These are phyloP conservation scores for Raphanus hybrid DNA, from an alignment of 441 rosid genomes.

Conservation along the genomic window DNA sequence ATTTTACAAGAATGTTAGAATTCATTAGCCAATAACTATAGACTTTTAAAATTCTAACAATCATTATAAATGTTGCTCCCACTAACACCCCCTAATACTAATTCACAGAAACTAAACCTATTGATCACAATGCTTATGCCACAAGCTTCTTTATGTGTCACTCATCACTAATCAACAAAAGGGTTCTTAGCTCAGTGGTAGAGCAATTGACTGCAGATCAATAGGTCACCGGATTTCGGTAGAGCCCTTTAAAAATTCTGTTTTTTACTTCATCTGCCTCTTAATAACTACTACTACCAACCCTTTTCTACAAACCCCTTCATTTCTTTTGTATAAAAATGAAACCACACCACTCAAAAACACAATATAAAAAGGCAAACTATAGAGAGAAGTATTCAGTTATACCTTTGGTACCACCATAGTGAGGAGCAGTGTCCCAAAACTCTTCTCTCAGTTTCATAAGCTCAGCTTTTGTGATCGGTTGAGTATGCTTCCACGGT, in stretches of 20 bases:
- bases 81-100: too few species aligned
- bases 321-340: constrained; percentile 3
- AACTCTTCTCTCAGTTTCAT: constrained; percentile 87
- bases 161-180: background rate
- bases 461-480: constrained; percentile 77
- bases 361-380: constrained; percentile 8
- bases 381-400: background rate
- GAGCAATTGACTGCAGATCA: constrained; percentile 97
- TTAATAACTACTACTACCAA: background rate
- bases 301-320: too few species aligned
- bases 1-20: too few species aligned
- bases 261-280: background rate
- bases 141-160: background rate
- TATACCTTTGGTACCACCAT: constrained; percentile 86
- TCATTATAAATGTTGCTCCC: too few species aligned
- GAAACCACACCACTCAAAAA: constrained; percentile 8
- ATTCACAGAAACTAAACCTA: too few species aligned
- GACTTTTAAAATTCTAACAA: too few species aligned
- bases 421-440: constrained; percentile 98
- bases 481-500: constrained; percentile 86
- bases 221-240: constrained; percentile 84
- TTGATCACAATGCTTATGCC: background rate
- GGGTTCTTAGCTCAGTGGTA: constrained; percentile 87
- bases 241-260: constrained; percentile 52
- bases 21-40: too few species aligned